Base-by-base conservation (phyloP, 345 rosid genomes). In the Melaleuca quinquenervia region DNA sequence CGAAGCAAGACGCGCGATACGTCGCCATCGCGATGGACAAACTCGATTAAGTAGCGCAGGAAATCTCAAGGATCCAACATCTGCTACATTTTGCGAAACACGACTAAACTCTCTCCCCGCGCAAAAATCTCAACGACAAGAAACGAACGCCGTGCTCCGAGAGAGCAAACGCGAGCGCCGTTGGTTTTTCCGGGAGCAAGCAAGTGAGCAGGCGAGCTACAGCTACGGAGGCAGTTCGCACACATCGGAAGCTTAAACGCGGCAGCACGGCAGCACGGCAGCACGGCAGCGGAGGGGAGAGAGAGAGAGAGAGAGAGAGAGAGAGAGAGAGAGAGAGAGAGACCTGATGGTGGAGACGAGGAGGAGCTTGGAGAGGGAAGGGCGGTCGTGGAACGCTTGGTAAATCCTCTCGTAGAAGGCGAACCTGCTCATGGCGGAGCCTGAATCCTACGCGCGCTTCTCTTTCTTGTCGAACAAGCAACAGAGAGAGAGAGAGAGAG, bases 271-370 rank as follows among this genome's bases (percentile, higher is more conserved):
- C 75, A 8, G 11, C 45, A n/a, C 52, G 20, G 49, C 32, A 8
- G 70, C 52, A n/a, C 6, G 48, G 20, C 75, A 8, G 11, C 45
- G 26, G 48, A 15, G 41, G 44, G 7, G 32, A 6, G 29, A 22
- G 41, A 16, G 51, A 84, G 51, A 11, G 20, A 11, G 50, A 20
- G 48, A 27, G 22, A 32, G 32, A 3, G 18, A 54, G 13, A 29
- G 5, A n/a, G n/a, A n/a, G n/a, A n/a, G n/a, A 16, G 45, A 49
- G 74, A 60, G 74, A 27, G 45, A 32, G 12, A 5, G 6, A 36
- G 24, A 94, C 96, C 98, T 91, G 91, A 91, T 87, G 50, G 93
- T 86, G 86, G 91, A 88, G 86, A 93, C 82, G 29, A 92, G 24
- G 52, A 94, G 94, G 85, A 94, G 88, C 90, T 92, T 92, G 82